phyloP scores from a whole-genome alignment of 257 asterid species.

The Jaltomata sinuosa region DNA sequence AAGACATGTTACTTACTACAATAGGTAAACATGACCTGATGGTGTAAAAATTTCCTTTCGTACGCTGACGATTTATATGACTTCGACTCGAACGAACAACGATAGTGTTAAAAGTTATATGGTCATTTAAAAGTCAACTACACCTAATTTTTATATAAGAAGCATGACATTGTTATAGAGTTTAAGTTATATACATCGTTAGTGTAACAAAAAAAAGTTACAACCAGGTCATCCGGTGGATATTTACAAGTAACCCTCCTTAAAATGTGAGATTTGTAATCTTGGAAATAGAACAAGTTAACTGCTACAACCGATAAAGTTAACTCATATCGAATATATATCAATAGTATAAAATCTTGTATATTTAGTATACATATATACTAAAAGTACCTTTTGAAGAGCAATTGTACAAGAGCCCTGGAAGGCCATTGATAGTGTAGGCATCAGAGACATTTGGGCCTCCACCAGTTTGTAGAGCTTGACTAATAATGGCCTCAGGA shows the following conservation, averaged over 20 bases:
- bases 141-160: neutral
- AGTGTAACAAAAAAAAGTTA: neutral
- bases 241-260: neutral
- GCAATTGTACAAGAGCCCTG: constrained; percentile 28
- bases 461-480: constrained; percentile 21
- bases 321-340: no score
- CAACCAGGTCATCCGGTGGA: neutral
- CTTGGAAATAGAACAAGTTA: neutral
- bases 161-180: neutral
- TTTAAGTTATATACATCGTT: neutral
- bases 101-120: no score
- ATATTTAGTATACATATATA: no score
- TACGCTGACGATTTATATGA: neutral
- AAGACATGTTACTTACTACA: neutral
- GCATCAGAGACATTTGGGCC: constrained; percentile 37
- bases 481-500: constrained; percentile 14
- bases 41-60: neutral
- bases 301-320: neutral
- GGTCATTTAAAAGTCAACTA: no score
- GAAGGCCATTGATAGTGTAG: constrained; percentile 34
- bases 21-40: neutral
- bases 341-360: neutral
- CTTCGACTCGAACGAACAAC: no score
- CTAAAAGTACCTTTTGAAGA: constrained; percentile 17
- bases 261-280: neutral